A percentile compares a stretch with the other conserved stretches of the same genome.
phyloP scores from a whole-genome alignment of 768 basidiomycete species.

The Cystobasidium ongulense region DNA sequence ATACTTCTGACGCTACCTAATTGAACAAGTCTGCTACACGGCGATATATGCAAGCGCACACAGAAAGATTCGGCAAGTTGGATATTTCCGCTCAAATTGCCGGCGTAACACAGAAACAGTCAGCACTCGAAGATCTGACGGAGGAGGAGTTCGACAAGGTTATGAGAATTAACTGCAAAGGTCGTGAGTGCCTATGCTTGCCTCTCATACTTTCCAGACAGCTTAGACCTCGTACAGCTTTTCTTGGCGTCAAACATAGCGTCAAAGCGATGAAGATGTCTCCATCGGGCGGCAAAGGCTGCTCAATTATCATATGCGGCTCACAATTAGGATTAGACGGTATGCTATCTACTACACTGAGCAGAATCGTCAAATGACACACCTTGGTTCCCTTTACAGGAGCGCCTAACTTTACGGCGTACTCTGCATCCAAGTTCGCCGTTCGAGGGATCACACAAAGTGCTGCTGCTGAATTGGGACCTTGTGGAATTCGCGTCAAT shows the following conservation, averaged over 20 bases:
- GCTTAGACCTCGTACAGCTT: background rate
- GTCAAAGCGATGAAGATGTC: background rate
- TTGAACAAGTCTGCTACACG: background rate
- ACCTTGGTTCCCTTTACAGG: background rate
- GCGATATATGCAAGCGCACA: background rate
- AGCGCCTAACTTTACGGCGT: background rate
- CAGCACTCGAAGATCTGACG: background rate
- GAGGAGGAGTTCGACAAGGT: background rate
- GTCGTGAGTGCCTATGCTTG: background rate
- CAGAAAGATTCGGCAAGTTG: background rate
- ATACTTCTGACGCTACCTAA: background rate
- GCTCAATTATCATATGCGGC: background rate
- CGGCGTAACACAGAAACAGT: background rate
- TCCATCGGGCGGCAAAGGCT: background rate
- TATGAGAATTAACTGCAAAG: background rate
- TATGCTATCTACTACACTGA: background rate
- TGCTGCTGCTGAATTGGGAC: constrained; percentile 29
- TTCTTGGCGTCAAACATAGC: background rate
- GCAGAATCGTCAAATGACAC: background rate
- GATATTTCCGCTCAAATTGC: constrained; percentile 3
- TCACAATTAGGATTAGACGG: background rate
- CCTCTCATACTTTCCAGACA: background rate
- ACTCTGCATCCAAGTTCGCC: constrained; percentile 25
- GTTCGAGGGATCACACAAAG: constrained; percentile 30
- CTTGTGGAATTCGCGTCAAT: constrained; percentile 26